phyloP scores from a whole-genome alignment of 1,284 basidiomycete species.

The Melampsora occidentalis region DNA sequence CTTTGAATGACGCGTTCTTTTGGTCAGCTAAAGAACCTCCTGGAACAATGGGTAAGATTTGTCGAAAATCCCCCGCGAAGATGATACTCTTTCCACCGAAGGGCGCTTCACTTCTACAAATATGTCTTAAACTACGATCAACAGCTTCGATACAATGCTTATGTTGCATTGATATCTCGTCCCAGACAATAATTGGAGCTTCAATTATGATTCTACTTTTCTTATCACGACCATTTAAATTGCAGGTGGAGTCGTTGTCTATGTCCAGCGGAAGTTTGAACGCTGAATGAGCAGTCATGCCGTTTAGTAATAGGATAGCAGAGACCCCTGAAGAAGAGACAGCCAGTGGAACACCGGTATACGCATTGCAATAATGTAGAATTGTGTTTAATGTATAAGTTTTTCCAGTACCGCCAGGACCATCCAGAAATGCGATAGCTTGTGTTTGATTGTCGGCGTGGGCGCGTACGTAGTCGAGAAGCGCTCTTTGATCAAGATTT shows the following conservation, averaged over 20 bases:
- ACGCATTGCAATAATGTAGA: background rate
- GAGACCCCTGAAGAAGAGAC: slow-evolving; percentile 5
- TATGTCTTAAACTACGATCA: background rate
- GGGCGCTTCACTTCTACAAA: background rate
- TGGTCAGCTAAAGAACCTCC: background rate
- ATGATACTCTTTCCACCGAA: background rate
- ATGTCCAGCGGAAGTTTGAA: slow-evolving; percentile 6
- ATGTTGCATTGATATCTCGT: slow-evolving; percentile 15
- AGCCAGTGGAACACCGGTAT: background rate
- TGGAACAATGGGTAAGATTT: slow-evolving; percentile 4
- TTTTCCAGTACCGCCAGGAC: slow-evolving; percentile 13
- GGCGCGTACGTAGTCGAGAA: too few species aligned
- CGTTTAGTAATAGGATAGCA: background rate
- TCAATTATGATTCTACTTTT: background rate
- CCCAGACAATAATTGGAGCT: slow-evolving; percentile 9
- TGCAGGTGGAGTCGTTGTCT: background rate
- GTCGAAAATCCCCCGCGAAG: slow-evolving; percentile 1
- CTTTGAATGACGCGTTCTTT: background rate
- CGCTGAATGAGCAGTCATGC: background rate
- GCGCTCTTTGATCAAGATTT: too few species aligned
- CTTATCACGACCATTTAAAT: background rate
- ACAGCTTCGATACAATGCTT: background rate
- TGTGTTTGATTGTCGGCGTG: too few species aligned
- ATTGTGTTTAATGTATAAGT: background rate
- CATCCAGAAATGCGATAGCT: background rate